Percentiles rank a stretch among this genome's conserved stretches.
These are phyloP conservation scores for Leishmania amazonensis DNA, from an alignment of 208 protist species.

Conservation along the genomic window DNA sequence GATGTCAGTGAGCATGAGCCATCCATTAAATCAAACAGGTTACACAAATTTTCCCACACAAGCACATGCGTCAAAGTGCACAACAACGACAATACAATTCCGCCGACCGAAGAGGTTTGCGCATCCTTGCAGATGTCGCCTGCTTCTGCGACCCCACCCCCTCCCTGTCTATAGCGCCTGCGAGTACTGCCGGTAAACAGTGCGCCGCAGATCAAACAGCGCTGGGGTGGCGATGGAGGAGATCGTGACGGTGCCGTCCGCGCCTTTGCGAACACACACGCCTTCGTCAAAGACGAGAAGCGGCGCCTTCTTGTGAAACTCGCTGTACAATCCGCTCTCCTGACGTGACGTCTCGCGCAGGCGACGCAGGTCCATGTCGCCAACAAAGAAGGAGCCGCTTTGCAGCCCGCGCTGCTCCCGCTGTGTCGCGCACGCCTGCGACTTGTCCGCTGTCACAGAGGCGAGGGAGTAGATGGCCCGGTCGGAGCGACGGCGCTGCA, in stretches of 20 bases:
- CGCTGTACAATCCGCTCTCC: conserved; percentile 60
- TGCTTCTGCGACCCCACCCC: not conserved
- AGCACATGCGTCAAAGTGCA: not conserved
- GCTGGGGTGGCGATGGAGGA: conserved; percentile 78
- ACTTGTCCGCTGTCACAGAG: conserved; percentile 42
- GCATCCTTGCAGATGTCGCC: not conserved
- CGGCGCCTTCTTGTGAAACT: conserved; percentile 77
- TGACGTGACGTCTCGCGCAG: conserved; percentile 59
- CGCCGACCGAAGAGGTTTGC: not conserved
- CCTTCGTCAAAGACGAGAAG: conserved; percentile 85
- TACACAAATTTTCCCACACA: not conserved
- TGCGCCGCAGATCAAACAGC: conserved; percentile 72
- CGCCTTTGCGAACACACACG: conserved; percentile 75
- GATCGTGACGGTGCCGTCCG: conserved; percentile 73
- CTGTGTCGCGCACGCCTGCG: conserved; percentile 62
- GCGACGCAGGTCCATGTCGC: conserved; percentile 64
- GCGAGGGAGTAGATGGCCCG: conserved; percentile 47
- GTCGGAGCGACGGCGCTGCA: conserved; percentile 33
- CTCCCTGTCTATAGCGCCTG: conserved; percentile 52
- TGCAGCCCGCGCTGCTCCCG: conserved; percentile 58
- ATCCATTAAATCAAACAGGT: not conserved
- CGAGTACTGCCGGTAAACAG: conserved; percentile 81
- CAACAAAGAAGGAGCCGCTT: conserved; percentile 85
- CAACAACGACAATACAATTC: not conserved
- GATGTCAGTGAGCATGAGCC: not conserved